Evolutionary conservation across 805 yeast genomes (phyloP).

Genomic region (Grigorovia jiainica): DNA sequence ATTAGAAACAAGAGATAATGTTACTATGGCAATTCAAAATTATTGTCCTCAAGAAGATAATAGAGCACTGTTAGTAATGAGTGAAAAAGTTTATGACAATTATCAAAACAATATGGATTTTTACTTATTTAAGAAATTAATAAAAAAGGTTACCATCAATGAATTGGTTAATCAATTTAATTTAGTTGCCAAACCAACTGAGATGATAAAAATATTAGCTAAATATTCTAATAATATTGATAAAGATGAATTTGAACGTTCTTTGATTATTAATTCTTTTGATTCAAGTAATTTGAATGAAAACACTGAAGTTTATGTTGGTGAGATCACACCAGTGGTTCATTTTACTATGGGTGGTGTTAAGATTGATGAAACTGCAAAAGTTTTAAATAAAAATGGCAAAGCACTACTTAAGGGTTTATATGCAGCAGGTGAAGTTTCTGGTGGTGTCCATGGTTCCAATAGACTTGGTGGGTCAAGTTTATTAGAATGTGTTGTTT

Average conservation of each 20-base stretch:
- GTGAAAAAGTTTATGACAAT: constrained; percentile 35
- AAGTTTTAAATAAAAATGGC: constrained; percentile 30
- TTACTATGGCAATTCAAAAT: constrained; percentile 35
- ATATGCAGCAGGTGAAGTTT: constrained; percentile 57
- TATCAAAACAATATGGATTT: constrained; percentile 45
- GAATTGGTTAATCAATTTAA: constrained; percentile 23
- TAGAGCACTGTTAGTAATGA: constrained; percentile 32
- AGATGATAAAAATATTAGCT: constrained; percentile 16
- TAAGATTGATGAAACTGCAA: constrained; percentile 39
- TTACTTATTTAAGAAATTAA: constrained; percentile 33
- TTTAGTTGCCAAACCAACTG: constrained; percentile 13
- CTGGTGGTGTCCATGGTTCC: constrained; percentile 62
- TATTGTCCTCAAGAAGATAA: constrained; percentile 24
- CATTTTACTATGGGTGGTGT: constrained; percentile 67
- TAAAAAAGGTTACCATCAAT: constrained; percentile 24
- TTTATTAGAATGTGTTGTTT: constrained; percentile 51
- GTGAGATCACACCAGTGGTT: constrained; percentile 50
- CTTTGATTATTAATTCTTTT: constrained; percentile 27
- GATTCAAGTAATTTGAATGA: constrained; percentile 20
- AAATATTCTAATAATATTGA: constrained; percentile 15
- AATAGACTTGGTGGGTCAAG: constrained; percentile 54
- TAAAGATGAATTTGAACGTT: constrained; percentile 31
- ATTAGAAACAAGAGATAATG: constrained; percentile 43
- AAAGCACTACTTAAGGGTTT: constrained; percentile 34
- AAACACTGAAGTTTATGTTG: constrained; percentile 33